These are phyloP conservation scores for Zymoseptoria tritici DNA, from an alignment of 2,329 filamentous ascomycete species.

Conservation along the genomic window DNA sequence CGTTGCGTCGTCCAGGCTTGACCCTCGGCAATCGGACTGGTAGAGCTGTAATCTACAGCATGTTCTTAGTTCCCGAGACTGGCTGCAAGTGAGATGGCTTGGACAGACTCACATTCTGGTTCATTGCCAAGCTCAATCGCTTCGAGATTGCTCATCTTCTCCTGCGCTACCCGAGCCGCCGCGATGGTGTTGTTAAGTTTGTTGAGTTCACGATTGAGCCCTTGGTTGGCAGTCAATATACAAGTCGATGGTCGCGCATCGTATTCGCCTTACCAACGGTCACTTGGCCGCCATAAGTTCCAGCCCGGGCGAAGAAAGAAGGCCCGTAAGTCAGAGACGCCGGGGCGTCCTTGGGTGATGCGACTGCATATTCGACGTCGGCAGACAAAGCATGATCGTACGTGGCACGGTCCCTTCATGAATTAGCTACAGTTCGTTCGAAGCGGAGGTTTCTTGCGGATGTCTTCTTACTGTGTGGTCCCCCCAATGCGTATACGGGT, in stretches of 20 bases:
- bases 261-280: conserved; percentile 32
- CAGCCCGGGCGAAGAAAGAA: conserved; percentile 45
- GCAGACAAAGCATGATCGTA: conserved; percentile 13
- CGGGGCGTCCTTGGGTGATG: conserved; percentile 45
- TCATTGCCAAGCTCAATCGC: conserved; percentile 53
- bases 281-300: conserved; percentile 43
- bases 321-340: conserved; percentile 42
- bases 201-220: conserved; percentile 48
- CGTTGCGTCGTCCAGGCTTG: conserved; percentile 1
- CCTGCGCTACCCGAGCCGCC: conserved; percentile 42
- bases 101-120: conserved; percentile 42
- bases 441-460: neutral
- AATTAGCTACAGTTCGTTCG: neutral
- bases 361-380: conserved; percentile 47
- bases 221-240: conserved; percentile 3
- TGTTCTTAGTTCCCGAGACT: neutral
- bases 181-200: conserved; percentile 48
- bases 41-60: neutral
- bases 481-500: conserved; percentile 52
- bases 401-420: conserved; percentile 1
- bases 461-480: conserved; percentile 42
- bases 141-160: conserved; percentile 42
- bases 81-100: neutral
- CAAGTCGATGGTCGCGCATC: too few species aligned
- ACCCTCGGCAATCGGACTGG: neutral